A percentile compares a stretch with the other conserved stretches of the same genome.
phyloP scores from a whole-genome alignment of 148 eudicot species.

The Chenopodium formosanum region DNA sequence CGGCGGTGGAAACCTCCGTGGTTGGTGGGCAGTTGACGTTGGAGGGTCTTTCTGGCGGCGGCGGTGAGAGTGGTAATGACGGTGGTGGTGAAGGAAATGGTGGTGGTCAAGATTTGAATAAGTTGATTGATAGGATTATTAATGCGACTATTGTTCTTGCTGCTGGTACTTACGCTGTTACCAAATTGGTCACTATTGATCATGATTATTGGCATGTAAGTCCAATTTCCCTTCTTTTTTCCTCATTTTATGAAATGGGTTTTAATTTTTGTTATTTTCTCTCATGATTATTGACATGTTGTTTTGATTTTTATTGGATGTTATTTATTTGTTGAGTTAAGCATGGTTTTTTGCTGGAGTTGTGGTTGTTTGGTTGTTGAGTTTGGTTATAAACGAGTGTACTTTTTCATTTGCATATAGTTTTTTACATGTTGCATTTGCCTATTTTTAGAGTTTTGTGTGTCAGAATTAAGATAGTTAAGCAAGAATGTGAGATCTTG shows the following conservation, averaged over 20 bases:
- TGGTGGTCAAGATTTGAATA: slow-evolving; percentile 32
- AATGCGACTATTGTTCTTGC: slow-evolving; percentile 86
- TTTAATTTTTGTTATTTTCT: not conserved
- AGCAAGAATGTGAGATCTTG: no score
- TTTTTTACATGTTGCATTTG: no score
- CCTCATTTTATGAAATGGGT: not conserved
- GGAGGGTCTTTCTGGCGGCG: slow-evolving; percentile 49
- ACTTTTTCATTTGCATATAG: no score
- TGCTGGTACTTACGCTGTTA: slow-evolving; percentile 76
- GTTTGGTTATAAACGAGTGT: no score
- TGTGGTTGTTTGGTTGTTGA: no score
- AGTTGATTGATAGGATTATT: slow-evolving; percentile 65
- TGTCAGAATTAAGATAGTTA: no score
- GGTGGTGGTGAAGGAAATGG: slow-evolving; percentile 28
- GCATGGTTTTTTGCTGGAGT: no score
- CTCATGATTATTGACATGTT: not conserved
- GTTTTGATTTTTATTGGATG: not conserved
- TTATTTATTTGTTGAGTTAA: no score
- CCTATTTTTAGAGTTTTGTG: no score
- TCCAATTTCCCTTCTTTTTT: not conserved
- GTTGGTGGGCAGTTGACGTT: slow-evolving; percentile 57
- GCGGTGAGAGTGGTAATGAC: slow-evolving; percentile 8
- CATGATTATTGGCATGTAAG: slow-evolving; percentile 96
- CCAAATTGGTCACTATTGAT: slow-evolving; percentile 90
- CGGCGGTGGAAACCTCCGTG: slow-evolving; percentile 20